Evolutionary conservation across 371 early-diverging fungal genomes (phyloP), one percentile per base, ranked within the genome.

Genomic region (Umbelopsis sp.): DNA sequence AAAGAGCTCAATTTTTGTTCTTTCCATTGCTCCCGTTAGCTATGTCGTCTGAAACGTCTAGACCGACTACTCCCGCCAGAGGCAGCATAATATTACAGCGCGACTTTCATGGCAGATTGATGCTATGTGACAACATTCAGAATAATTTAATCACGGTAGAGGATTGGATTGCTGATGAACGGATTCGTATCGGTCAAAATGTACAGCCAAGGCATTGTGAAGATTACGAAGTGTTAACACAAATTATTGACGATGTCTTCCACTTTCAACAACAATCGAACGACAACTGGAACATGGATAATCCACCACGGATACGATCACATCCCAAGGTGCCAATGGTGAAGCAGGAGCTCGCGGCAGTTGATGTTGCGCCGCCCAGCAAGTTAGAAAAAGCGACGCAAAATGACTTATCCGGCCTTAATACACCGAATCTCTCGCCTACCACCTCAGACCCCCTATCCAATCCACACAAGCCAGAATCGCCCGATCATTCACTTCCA

Each of bases 141-240:
- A 57, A 57, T 57, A 57, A 24, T 18, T 50, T 65, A 37, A 68
- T 70, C n/a, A 52, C 52, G 22, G 65, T 69, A 20, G 70, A 74
- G 52, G 81, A 80, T 68, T 80, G 81, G 81, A 72, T 80, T 12
- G 65, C 68, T 7, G 69, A 75, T 44, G 81, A 80, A 65, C 50
- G 78, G 44, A 63, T 46, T 38, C 72, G 81, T 11, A 63, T 80
- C 14, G 66, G 69, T 37, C 62, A 76, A 32, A 67, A 78, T 35
- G 65, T 68, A 12, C 65, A 66, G 11, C 79, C 78, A 69, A 65
- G 81, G 44, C 81, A 80, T 51, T 80, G 74, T 51, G 46, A 65
- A 25, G 73, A 69, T 25, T 74, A 78, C 65, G 73, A 75, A 18
- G 66, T 68, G 37, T 53, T 80, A 18, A 62, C 70, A 14, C 69